Evolutionary conservation across 2,329 filamentous ascomycete genomes (phyloP).

Genomic region (Xylariaceae sp.): DNA sequence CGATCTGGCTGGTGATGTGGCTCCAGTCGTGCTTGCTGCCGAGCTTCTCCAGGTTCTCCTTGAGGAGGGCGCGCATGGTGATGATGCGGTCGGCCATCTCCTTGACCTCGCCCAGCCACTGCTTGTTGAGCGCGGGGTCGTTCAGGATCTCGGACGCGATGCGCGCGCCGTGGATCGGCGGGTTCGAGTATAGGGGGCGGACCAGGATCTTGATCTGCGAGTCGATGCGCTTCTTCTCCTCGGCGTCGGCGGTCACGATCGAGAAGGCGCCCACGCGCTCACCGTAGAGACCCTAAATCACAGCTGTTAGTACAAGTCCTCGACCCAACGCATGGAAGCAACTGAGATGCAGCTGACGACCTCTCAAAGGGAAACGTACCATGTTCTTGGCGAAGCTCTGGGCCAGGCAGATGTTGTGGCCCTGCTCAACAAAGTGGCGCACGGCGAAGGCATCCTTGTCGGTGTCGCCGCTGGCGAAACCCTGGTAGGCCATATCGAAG

Average conservation of each 20-base stretch:
- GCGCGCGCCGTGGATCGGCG: conserved; percentile 91
- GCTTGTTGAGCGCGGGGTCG: conserved; percentile 76
- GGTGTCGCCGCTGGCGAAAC: conserved; percentile 89
- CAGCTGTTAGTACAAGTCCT: not conserved
- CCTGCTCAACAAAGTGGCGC: conserved; percentile 87
- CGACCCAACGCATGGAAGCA: too few species aligned
- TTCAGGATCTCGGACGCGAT: conserved; percentile 91
- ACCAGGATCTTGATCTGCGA: conserved; percentile 98
- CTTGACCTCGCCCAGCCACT: conserved; percentile 97
- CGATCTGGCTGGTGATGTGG: conserved; percentile 98
- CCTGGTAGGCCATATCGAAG: conserved; percentile 99
- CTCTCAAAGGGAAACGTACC: too few species aligned
- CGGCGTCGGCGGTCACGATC: conserved; percentile 75
- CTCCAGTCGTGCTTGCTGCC: conserved; percentile 97
- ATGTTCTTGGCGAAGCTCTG: conserved; percentile 99
- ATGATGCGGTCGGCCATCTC: conserved; percentile 99
- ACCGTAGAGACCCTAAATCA: conserved; percentile 81
- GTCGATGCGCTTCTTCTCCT: conserved; percentile 93
- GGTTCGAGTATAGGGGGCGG: conserved; percentile 96
- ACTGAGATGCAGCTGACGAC: too few species aligned
- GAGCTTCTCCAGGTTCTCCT: conserved; percentile 90
- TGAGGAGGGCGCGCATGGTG: conserved; percentile 90
- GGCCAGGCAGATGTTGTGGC: conserved; percentile 80
- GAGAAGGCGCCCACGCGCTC: conserved; percentile 98
- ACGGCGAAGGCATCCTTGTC: conserved; percentile 91